Evolutionary conservation across 2,329 filamentous ascomycete species (phyloP), one percentile per base, ranked within the genome.

Genomic region (Fusarium brachygibbosum): DNA sequence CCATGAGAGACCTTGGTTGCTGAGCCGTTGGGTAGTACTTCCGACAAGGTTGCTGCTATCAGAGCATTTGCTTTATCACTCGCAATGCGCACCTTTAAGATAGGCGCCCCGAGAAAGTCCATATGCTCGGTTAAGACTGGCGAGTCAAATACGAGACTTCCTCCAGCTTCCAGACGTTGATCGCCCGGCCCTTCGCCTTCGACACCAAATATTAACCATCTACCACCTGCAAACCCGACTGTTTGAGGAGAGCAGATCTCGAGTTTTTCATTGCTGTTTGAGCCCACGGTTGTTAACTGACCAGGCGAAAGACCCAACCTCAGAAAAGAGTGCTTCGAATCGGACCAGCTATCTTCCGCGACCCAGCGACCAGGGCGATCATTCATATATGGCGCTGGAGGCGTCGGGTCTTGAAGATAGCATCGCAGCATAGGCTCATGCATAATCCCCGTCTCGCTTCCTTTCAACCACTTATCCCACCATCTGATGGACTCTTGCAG

Each of bases 391-490:
- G 58, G 52, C 1, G 53, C 29, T 12, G 29, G 29, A 9, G 29
- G 11, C 29, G 29, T 29, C 29, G 29, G 8, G 29, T 29, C 29
- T 29, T 29, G 29, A 29, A 29, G 29, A 42, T 35, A 60, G 4
- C 52, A 58, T 17, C 52, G 41, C 6, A 60, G 41, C 52, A 60
- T 49, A 13, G 63, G 50, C 17, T 59, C 56, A 12, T 34, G 5
- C 56, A 59, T 59, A 13, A 59, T 59, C 0, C 50, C 51, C 10
- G 51, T 59, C 25, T 59, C 51, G 5, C 9, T 40, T 12, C 56
- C 51, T 31, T 59, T 59, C 14, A 59, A 1, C 56, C 56, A 59
- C 6, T 57, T 59, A 25, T 59, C 56, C 56, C 56, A 59, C 56
- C 56, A 59, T 2, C 51, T 34, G 3, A 57, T 46, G 0, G 56